These are phyloP conservation scores for Neonectria magnoliae DNA, from an alignment of 2,329 filamentous ascomycete genomes.

Conservation along the genomic window DNA sequence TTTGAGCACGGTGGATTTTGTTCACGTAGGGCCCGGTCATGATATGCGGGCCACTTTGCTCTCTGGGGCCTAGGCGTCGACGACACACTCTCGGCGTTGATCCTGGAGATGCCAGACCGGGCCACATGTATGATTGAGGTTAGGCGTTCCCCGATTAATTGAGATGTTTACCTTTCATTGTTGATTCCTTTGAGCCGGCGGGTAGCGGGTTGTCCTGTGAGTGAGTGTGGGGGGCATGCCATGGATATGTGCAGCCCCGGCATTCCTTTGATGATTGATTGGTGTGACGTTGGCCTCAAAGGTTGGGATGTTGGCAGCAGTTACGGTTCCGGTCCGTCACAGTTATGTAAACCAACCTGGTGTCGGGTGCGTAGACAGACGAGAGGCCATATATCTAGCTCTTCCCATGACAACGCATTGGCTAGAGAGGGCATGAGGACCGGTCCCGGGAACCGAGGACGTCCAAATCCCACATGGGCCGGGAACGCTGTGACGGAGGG, in stretches of 20 bases:
- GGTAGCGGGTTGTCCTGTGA: neutral
- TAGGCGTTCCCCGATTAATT: constrained; percentile 60
- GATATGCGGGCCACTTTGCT: constrained; percentile 39
- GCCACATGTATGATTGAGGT: constrained; percentile 57
- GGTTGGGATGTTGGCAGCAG: constrained; percentile 1
- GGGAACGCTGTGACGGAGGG: constrained; percentile 9
- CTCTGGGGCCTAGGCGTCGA: constrained; percentile 28
- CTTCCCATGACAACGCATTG: constrained; percentile 7
- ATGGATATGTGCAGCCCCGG: neutral
- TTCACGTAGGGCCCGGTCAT: constrained; percentile 45
- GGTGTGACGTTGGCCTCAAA: neutral
- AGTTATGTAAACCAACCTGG: neutral
- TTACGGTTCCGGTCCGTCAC: neutral
- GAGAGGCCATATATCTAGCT: constrained; percentile 1
- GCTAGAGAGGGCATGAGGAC: neutral
- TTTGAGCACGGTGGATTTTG: constrained; percentile 51
- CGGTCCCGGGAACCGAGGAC: neutral
- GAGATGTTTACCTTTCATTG: constrained; percentile 46
- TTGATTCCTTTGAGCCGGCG: neutral
- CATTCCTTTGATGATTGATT: neutral
- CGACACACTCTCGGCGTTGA: constrained; percentile 31
- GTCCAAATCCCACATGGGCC: neutral
- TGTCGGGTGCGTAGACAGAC: neutral
- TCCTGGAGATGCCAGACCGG: constrained; percentile 37
- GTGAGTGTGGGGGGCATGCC: neutral